Evolutionary conservation across 306 rosid species (phyloP), one percentile per base, ranked within the genome.

Genomic region (Quercus berberidifolia): DNA sequence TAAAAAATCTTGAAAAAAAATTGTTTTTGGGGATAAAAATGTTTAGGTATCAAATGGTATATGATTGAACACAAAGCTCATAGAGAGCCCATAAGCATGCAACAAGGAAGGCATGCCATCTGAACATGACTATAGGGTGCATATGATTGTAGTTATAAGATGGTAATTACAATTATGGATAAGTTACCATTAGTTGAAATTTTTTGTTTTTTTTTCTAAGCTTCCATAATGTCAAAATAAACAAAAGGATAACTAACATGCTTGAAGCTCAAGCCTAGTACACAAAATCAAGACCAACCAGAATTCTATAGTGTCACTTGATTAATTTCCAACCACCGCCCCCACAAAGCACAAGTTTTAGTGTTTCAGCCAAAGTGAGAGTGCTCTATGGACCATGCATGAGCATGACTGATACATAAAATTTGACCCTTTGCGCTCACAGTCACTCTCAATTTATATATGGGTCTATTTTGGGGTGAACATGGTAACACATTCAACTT

Each of bases 181-280:
- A 57, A 67, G 60, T 76, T 79, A 55, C 78, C 41, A 77, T 59
- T 38, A 67, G 41, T 41, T 41, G 46, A 2, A 41, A 33, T 5
- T 33, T 33, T 33, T 33, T 5, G 7, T 5, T 2, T 41, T 41
- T 41, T 35, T 63, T 73, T 84, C 83, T 71, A 74, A 71, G 21
- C 6, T 41, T 57, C 56, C 60, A 84, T 82, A 20, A 84, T 82
- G 28, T 51, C 19, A 82, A 56, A 57, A 79, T 55, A 82, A 76
- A 67, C 28, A 65, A 43, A 69, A 69, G 75, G 43, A 71, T 31
- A 60, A 35, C 43, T 67, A 18, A 17, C 18, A 35, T 60, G 70
- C 86, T 89, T 83, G 77, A 74, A 84, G 58, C 38, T 59, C 69
- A 85, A 78, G 87, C 28, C 74, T 71, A 60, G 49, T 14, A 21